These are phyloP conservation scores for Rhizodiscina lignyota DNA, from an alignment of 495 filamentous ascomycete species.

Conservation along the genomic window DNA sequence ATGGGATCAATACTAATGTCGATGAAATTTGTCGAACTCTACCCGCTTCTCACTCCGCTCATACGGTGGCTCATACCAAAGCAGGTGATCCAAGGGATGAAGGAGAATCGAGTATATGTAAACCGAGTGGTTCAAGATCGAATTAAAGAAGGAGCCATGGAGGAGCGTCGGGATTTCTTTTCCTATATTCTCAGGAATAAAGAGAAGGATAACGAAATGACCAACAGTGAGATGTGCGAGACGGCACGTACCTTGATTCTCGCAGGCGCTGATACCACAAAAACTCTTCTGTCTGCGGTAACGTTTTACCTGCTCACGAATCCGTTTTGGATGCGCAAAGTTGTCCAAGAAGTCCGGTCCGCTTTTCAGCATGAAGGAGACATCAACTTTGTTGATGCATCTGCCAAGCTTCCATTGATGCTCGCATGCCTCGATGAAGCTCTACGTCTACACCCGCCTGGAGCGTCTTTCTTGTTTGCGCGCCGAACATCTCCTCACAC, in stretches of 20 bases:
- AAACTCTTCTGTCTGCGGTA: slow-evolving; percentile 32
- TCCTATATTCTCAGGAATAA: slow-evolving; percentile 20
- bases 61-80: too few species aligned
- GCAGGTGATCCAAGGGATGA: too few species aligned
- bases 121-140: too few species aligned
- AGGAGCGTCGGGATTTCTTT: slow-evolving; percentile 17
- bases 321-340: slow-evolving; percentile 22
- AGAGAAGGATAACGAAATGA: slow-evolving; percentile 19
- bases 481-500: slow-evolving; percentile 45
- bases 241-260: slow-evolving; percentile 21
- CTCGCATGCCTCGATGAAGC: slow-evolving; percentile 49
- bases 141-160: too few species aligned
- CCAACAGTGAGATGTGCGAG: slow-evolving; percentile 17
- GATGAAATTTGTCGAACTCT: too few species aligned
- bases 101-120: too few species aligned
- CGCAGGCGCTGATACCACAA: slow-evolving; percentile 17
- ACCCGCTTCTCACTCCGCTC: too few species aligned
- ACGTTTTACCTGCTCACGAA: slow-evolving; percentile 48
- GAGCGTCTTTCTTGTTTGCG: slow-evolving; percentile 38
- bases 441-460: slow-evolving; percentile 50
- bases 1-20: slow-evolving; percentile 1
- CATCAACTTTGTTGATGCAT: too few species aligned
- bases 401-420: too few species aligned
- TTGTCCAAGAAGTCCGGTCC: slow-evolving; percentile 34
- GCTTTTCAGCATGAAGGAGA: slow-evolving; percentile 35